Evolutionary conservation across 2,329 filamentous ascomycete species (phyloP).

Genomic region (Colletotrichum graminicola): DNA sequence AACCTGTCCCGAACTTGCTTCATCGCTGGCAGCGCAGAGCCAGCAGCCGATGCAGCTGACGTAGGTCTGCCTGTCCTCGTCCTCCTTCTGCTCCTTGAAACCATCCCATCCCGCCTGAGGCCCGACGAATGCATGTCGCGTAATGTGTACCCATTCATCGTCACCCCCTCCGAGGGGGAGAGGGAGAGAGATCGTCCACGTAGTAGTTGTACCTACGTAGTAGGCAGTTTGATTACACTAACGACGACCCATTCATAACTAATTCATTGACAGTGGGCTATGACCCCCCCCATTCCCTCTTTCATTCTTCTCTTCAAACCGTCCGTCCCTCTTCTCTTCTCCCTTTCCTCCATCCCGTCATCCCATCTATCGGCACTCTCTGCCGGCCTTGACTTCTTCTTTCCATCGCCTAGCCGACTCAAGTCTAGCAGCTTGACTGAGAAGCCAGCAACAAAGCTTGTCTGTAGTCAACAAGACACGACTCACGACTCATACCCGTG

Average conservation of each 20-base stretch:
- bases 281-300: neutral
- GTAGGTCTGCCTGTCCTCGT: neutral
- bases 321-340: neutral
- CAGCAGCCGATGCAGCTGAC: slow-evolving; percentile 12
- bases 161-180: neutral
- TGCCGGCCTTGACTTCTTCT: neutral
- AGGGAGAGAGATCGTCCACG: neutral
- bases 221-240: slow-evolving; percentile 2
- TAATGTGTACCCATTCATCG: neutral
- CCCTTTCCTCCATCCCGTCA: neutral
- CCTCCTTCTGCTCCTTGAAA: slow-evolving; percentile 6
- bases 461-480: slow-evolving; percentile 13
- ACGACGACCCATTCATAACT: neutral
- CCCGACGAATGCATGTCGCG: neutral
- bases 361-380: too few relatives aligned
- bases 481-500: slow-evolving; percentile 39
- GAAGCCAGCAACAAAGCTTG: neutral
- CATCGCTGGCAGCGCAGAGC: neutral
- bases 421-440: neutral
- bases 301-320: neutral
- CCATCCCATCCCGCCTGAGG: neutral
- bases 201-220: neutral
- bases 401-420: slow-evolving; percentile 2
- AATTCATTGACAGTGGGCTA: neutral
- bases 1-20: neutral